Percentiles rank a stretch among this genome's conserved stretches.
Evolutionary conservation across 2,329 filamentous ascomycete genomes (phyloP).

Genomic region (Thelonectria rubi): DNA sequence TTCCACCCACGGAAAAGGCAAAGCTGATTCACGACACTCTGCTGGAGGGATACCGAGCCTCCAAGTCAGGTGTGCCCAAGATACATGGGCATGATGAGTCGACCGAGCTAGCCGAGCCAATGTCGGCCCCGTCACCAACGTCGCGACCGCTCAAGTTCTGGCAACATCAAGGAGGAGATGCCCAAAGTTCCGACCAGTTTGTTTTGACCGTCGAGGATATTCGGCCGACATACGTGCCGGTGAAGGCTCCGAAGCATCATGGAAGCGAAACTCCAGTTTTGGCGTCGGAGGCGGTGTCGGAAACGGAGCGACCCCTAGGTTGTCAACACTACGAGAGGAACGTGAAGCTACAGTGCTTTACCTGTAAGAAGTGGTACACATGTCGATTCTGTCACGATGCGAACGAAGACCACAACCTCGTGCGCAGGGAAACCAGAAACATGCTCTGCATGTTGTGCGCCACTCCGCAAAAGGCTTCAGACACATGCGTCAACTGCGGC

Average conservation of each 20-base stretch:
- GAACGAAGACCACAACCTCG: slow-evolving; percentile 78
- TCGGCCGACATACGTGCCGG: slow-evolving; percentile 71
- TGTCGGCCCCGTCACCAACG: slow-evolving; percentile 52
- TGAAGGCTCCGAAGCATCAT: slow-evolving; percentile 57
- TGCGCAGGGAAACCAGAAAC: slow-evolving; percentile 85
- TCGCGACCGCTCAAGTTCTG: slow-evolving; percentile 66
- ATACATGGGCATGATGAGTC: slow-evolving; percentile 29
- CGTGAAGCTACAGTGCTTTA: slow-evolving; percentile 92
- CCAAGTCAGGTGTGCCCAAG: slow-evolving; percentile 36
- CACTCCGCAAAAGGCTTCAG: slow-evolving; percentile 82
- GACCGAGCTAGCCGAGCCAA: slow-evolving; percentile 42
- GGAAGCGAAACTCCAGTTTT: slow-evolving; percentile 52
- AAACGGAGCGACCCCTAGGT: slow-evolving; percentile 64
- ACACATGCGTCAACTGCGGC: slow-evolving; percentile 80
- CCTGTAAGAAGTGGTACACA: slow-evolving; percentile 91
- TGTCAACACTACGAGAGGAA: slow-evolving; percentile 96
- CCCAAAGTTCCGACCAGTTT: slow-evolving; percentile 54
- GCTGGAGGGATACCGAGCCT: slow-evolving; percentile 70
- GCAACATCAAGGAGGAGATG: slow-evolving; percentile 59
- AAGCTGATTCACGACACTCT: slow-evolving; percentile 75
- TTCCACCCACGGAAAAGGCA: slow-evolving; percentile 72
- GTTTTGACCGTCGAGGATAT: slow-evolving; percentile 68
- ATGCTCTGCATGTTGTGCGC: slow-evolving; percentile 98
- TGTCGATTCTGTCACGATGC: slow-evolving; percentile 95
- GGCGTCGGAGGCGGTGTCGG: slow-evolving; percentile 32